phyloP scores from a whole-genome alignment of 2,329 filamentous ascomycete species.

The Fusarium bulbicola region DNA sequence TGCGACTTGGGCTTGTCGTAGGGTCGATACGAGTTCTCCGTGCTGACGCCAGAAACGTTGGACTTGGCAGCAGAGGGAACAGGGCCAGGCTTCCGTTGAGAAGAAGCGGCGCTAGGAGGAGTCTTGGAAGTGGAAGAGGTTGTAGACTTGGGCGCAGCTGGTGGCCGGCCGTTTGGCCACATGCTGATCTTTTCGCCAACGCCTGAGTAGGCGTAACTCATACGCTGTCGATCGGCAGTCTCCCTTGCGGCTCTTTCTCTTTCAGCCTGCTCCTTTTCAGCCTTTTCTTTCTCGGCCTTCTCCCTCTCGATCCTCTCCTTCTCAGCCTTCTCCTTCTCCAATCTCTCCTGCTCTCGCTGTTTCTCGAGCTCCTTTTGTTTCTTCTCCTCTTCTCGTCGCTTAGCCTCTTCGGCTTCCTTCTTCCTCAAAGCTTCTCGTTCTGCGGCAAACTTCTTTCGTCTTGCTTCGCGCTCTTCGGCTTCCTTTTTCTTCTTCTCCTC shows the following conservation, averaged over 20 bases:
- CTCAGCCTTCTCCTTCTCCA: slow-evolving; percentile 39
- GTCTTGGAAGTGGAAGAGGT: slow-evolving; percentile 35
- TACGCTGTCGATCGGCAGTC: slow-evolving; percentile 51
- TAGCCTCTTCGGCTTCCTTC: slow-evolving; percentile 39
- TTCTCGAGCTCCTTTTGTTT: slow-evolving; percentile 52
- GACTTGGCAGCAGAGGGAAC: slow-evolving; percentile 62
- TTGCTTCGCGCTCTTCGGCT: slow-evolving; percentile 52
- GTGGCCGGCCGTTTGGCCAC: slow-evolving; percentile 71
- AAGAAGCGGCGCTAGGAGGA: slow-evolving; percentile 37
- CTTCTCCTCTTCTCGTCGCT: slow-evolving; percentile 39
- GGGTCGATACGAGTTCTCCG: slow-evolving; percentile 78
- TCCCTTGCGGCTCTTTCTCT: slow-evolving; percentile 45
- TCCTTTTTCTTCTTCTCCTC: slow-evolving; percentile 47
- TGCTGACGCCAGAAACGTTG: slow-evolving; percentile 66
- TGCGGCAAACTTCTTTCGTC: slow-evolving; percentile 37
- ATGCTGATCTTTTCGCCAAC: slow-evolving; percentile 76
- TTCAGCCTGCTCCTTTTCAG: slow-evolving; percentile 43
- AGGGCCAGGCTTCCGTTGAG: slow-evolving; percentile 51
- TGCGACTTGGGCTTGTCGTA: slow-evolving; percentile 75
- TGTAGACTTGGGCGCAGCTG: slow-evolving; percentile 42
- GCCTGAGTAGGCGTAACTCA: slow-evolving; percentile 70
- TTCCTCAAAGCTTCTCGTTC: slow-evolving; percentile 35
- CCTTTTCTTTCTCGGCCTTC: slow-evolving; percentile 45
- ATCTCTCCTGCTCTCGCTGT: slow-evolving; percentile 51
- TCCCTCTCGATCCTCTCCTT: slow-evolving; percentile 32